A percentile compares a stretch with the other conserved stretches of the same genome.
Conservation (phyloP, 257 asterid genomes). For the Solanum tarapatanum region DNA sequence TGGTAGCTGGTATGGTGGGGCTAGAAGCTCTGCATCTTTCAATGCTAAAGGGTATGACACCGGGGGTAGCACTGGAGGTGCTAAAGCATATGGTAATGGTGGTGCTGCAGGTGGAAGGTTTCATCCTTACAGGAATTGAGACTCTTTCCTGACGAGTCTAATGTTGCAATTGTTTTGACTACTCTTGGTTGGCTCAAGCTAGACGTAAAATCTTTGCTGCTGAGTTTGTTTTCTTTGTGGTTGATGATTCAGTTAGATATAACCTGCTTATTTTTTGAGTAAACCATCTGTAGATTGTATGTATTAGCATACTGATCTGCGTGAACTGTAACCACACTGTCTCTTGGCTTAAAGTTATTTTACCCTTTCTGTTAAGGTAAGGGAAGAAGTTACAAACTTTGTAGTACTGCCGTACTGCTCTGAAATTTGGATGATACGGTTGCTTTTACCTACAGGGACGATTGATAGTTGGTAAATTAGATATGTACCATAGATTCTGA, state of each 20-base stretch:
- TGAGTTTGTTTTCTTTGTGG: neutral
- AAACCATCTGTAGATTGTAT: neutral
- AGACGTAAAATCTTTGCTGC: neutral
- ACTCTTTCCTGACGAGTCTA: neutral
- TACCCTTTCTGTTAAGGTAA: neutral
- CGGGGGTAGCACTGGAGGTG: constrained; percentile 19
- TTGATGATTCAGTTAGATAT: neutral
- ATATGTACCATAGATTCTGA: neutral
- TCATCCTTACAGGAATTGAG: constrained; percentile 80
- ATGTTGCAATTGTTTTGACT: neutral
- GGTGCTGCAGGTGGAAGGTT: constrained; percentile 47
- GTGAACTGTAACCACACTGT: neutral
- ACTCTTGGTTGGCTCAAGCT: neutral
- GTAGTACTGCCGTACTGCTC: neutral
- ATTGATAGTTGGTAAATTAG: neutral
- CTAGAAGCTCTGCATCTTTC: constrained; percentile 29
- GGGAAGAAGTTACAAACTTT: neutral
- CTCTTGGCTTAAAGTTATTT: neutral
- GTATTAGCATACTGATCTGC: neutral
- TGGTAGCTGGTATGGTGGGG: constrained; percentile 51
- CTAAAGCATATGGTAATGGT: constrained; percentile 45
- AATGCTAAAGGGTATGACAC: constrained; percentile 9
- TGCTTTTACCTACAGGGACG: neutral
- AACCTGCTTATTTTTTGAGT: neutral
- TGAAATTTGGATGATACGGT: neutral